Evolutionary conservation across 495 filamentous ascomycete species (phyloP), one percentile per base, ranked within the genome.

Genomic region (Darksidea phi): DNA sequence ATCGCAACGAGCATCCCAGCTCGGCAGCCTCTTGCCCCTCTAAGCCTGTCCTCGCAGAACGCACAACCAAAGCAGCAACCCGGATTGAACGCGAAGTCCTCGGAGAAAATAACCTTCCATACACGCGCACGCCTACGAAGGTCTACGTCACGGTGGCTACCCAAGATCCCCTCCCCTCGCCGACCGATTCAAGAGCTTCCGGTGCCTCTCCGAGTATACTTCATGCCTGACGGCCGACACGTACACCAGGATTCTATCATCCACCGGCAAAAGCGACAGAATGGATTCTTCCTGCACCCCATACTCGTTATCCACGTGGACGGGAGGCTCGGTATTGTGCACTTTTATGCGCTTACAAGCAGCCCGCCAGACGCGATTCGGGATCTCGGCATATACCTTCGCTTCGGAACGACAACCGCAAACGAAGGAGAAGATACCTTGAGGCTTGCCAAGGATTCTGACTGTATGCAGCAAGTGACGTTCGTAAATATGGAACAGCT

Each of bases 401-500:
- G 34, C 15, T 7, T 60, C 12, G 57, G 57, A 17, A 48, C 15
- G 2, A 60, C 36, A 0, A 21, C 13, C 0, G 1, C 32, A 13
- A 24, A 47, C 6, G 54, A 48, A 7, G 48, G 34, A 3, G 4
- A 18, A 8, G 36, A 47, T 2, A 41, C 36, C 11, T 21, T 60
- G 21, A 46, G 20, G 24, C 41, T 60, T 10, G 48, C 12, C 3
- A 4, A 26, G 23, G 57, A 17, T 7, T 52, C 48, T 5, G 23
- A 26, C 3, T 13, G n/a, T 10, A 60, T 60, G 57, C 17, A 41
- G 20, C 36, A 60, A 6, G 57, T 52, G 48, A 60, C 57, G 10
- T 60, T 48, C 37, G 41, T 53, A 15, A 60, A 60, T 24, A 37
- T 60, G 4, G 57, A 60, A 28, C 48, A 60, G 28, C 57, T 21